These are phyloP conservation scores for Pythium vanterpoolii DNA, from an alignment of 352 stramenopile genomes.

Conservation along the genomic window DNA sequence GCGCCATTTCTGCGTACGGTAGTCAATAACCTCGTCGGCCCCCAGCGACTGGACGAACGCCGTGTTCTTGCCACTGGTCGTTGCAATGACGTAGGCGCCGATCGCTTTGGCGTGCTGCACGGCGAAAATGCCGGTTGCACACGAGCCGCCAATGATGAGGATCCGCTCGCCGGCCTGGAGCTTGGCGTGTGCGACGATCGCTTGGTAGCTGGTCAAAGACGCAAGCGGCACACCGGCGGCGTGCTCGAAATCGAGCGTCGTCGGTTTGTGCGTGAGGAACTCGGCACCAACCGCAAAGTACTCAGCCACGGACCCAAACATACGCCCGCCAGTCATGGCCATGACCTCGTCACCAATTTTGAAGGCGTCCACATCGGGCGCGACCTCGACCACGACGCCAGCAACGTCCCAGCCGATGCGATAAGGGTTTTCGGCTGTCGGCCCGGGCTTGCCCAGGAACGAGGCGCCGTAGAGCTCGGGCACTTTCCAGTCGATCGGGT, in stretches of 20 bases:
- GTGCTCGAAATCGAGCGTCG: slow-evolving; percentile 33
- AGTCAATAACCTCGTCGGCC: slow-evolving; percentile 44
- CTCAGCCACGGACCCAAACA: slow-evolving; percentile 31
- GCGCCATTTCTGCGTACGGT: slow-evolving; percentile 32
- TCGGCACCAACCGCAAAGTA: slow-evolving; percentile 30
- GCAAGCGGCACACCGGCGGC: slow-evolving; percentile 30
- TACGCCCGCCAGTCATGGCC: slow-evolving; percentile 12
- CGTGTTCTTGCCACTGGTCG: slow-evolving; percentile 31
- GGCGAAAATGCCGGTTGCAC: slow-evolving; percentile 29
- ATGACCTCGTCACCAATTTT: slow-evolving; percentile 17
- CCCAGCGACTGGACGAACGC: slow-evolving; percentile 35
- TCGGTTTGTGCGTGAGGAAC: slow-evolving; percentile 37
- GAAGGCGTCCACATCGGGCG: neutral
- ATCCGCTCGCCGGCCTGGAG: slow-evolving; percentile 15
- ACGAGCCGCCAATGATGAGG: slow-evolving; percentile 9
- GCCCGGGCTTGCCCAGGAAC: neutral
- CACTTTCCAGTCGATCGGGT: slow-evolving; percentile 9
- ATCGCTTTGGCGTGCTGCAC: slow-evolving; percentile 40
- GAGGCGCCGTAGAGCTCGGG: slow-evolving; percentile 3
- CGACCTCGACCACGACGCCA: slow-evolving; percentile 11
- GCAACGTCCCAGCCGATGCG: slow-evolving; percentile 12
- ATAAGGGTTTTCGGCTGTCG: slow-evolving; percentile 9
- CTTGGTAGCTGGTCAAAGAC: slow-evolving; percentile 34
- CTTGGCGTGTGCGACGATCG: slow-evolving; percentile 18
- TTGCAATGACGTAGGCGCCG: slow-evolving; percentile 25